Conservation (phyloP, 305 asterid genomes). For the Solanum aculeatissimum region DNA sequence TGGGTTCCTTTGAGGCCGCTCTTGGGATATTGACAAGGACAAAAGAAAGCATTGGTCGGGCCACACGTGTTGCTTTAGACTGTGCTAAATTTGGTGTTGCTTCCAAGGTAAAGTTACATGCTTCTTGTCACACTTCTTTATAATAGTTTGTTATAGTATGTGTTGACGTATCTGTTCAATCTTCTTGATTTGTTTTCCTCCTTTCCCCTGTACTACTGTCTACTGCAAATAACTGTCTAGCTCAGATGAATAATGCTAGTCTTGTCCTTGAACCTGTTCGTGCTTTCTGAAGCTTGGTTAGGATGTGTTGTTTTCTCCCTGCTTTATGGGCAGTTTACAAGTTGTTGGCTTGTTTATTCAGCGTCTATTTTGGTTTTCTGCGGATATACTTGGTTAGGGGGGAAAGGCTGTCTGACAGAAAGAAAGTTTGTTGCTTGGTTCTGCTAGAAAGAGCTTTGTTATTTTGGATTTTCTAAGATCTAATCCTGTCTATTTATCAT, state of each 20-base stretch:
- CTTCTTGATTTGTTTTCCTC: neutral
- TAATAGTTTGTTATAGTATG: neutral
- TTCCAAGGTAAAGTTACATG: slow-evolving; percentile 46
- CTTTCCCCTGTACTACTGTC: neutral
- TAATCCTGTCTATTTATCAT: neutral
- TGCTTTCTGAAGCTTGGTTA: neutral
- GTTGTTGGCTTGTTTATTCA: neutral
- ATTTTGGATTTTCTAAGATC: neutral
- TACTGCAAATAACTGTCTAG: neutral
- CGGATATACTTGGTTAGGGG: neutral
- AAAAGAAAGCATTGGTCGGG: slow-evolving; percentile 77
- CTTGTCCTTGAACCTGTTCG: neutral
- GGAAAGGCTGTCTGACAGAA: neutral
- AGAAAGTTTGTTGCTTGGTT: neutral
- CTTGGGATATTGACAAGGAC: slow-evolving; percentile 74
- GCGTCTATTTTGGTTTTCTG: neutral
- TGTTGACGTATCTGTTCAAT: neutral
- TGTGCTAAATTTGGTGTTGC: slow-evolving; percentile 80
- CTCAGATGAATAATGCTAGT: neutral
- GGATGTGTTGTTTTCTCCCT: neutral
- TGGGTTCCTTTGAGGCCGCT: slow-evolving; percentile 58
- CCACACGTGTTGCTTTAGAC: slow-evolving; percentile 86
- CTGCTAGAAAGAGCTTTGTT: neutral
- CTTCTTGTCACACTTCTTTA: neutral
- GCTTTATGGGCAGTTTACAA: neutral